These are phyloP conservation scores for Annulohypoxylon truncatum DNA, from an alignment of 2,329 filamentous ascomycete genomes.

Conservation along the genomic window DNA sequence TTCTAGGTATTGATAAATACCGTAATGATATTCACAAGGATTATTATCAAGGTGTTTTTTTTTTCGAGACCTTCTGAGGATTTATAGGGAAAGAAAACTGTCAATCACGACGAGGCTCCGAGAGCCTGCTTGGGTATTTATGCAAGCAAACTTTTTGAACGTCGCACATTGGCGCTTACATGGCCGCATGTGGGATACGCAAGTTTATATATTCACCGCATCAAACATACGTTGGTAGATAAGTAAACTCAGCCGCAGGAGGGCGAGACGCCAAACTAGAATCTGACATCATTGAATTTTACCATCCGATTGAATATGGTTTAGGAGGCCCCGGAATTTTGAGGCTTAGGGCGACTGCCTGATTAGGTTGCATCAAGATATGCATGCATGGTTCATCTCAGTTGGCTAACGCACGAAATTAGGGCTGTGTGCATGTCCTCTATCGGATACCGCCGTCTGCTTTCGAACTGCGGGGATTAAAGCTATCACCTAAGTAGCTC, in stretches of 20 bases:
- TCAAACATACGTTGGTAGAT: slow-evolving; percentile 6
- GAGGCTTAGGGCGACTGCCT: background rate
- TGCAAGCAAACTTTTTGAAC: background rate
- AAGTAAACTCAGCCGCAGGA: slow-evolving; percentile 19
- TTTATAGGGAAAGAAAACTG: background rate
- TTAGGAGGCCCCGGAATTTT: background rate
- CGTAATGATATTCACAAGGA: background rate
- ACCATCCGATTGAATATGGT: background rate
- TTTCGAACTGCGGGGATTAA: background rate
- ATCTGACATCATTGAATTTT: background rate
- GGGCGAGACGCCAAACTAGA: slow-evolving; percentile 19
- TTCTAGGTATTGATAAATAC: background rate
- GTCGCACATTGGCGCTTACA: slow-evolving; percentile 11
- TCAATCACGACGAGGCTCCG: background rate
- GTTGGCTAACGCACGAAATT: background rate
- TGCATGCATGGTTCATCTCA: background rate
- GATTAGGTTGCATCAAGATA: background rate
- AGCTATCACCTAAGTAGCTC: background rate
- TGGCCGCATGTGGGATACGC: slow-evolving; percentile 8
- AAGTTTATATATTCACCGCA: background rate
- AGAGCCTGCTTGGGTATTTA: slow-evolving; percentile 11
- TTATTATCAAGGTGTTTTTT: background rate
- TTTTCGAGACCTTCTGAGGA: background rate
- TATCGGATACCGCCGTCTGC: background rate
- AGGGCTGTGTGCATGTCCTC: background rate